A percentile compares a stretch with the other conserved stretches of the same genome.
Conservation (phyloP, 2,329 filamentous ascomycete species). For the Trichoderma oligosporum region DNA sequence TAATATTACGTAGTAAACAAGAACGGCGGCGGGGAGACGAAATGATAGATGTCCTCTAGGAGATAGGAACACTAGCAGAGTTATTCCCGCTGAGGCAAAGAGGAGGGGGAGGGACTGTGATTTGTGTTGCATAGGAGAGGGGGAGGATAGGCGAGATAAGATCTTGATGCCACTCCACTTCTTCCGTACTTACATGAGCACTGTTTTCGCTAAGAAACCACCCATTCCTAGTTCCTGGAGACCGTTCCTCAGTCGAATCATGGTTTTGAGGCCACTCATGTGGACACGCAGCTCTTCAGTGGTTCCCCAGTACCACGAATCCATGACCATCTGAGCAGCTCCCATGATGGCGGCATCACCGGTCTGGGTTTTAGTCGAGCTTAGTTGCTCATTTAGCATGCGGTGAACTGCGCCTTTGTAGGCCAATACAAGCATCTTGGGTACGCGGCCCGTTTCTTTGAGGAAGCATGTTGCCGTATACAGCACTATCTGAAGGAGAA, state of each 20-base stretch:
- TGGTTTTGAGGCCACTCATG: conserved; percentile 44
- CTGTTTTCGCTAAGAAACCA: conserved; percentile 46
- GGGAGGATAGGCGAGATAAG: neutral
- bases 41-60: too few species aligned
- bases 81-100: neutral
- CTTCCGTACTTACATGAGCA: conserved; percentile 47
- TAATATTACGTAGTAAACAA: neutral
- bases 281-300: conserved; percentile 44
- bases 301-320: conserved; percentile 54
- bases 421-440: conserved; percentile 40
- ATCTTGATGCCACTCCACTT: neutral
- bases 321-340: conserved; percentile 46
- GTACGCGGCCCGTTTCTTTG: conserved; percentile 46
- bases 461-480: conserved; percentile 51
- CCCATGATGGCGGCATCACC: conserved; percentile 46
- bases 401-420: conserved; percentile 43
- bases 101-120: neutral
- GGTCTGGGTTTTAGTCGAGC: conserved; percentile 33
- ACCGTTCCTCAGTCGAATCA: conserved; percentile 47
- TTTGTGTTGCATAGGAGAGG: neutral
- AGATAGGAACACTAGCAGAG: too few species aligned
- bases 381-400: conserved; percentile 47
- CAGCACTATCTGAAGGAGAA: conserved; percentile 47
- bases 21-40: neutral
- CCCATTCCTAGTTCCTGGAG: conserved; percentile 44